phyloP scores from a whole-genome alignment of 2,329 filamentous ascomycete genomes.

The Leptosphaerulina australis region DNA sequence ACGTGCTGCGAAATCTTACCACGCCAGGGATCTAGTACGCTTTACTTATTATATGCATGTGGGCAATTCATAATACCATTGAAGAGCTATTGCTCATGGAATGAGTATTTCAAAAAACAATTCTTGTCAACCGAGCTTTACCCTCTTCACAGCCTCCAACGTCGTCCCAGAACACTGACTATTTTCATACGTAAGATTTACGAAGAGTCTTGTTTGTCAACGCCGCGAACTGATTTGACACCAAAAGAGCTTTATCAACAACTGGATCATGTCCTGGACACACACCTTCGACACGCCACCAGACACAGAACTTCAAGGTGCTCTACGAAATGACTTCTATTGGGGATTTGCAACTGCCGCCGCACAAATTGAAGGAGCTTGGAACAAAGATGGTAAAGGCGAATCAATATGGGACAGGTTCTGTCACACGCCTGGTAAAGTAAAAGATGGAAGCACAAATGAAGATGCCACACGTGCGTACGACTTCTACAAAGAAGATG shows the following conservation, averaged over 20 bases:
- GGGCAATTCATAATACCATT: background rate
- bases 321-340: conserved; percentile 48
- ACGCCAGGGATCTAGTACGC: background rate
- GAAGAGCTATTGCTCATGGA: too few relatives aligned
- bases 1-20: background rate
- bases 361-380: conserved; percentile 54
- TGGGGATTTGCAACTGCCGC: conserved; percentile 54
- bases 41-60: background rate
- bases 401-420: conserved; percentile 53
- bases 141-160: too few relatives aligned
- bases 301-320: conserved; percentile 14
- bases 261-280: conserved; percentile 13
- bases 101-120: too few relatives aligned
- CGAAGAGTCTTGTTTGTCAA: too few relatives aligned
- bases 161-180: too few relatives aligned
- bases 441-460: conserved; percentile 49
- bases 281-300: conserved; percentile 12
- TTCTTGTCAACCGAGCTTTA: too few relatives aligned
- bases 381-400: conserved; percentile 53
- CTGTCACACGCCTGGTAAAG: conserved; percentile 49
- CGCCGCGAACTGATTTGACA: too few relatives aligned
- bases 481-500: conserved; percentile 56
- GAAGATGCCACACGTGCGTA: conserved; percentile 42
- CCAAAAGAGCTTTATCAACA: background rate
- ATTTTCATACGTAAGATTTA: too few relatives aligned